phyloP scores from a whole-genome alignment of 257 asterid genomes.

The Petrea volubilis region DNA sequence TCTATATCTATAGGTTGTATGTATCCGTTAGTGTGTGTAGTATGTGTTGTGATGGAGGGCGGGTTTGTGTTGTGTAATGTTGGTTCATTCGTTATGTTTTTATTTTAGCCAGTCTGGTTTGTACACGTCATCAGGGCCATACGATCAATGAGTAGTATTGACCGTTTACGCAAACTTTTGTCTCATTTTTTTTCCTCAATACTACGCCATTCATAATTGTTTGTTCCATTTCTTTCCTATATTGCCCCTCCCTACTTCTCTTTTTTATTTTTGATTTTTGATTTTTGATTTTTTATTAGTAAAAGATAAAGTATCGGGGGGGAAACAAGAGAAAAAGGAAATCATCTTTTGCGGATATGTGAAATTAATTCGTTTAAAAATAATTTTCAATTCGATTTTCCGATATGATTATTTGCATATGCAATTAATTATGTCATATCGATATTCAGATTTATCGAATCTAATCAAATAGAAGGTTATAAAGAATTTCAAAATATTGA shows the following conservation, averaged over 20 bases:
- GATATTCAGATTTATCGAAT: too few species aligned
- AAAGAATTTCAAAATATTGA: too few species aligned
- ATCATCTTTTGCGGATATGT: too few species aligned
- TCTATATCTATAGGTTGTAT: conserved; percentile 29
- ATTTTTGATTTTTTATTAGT: too few species aligned
- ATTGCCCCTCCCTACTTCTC: conserved; percentile 22
- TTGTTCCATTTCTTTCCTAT: conserved; percentile 15
- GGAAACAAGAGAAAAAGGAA: too few species aligned
- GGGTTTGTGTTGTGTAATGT: not conserved
- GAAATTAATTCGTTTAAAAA: too few species aligned
- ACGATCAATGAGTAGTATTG: conserved; percentile 50
- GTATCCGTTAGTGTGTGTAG: not conserved
- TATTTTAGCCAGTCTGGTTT: conserved; percentile 32
- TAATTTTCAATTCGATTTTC: too few species aligned
- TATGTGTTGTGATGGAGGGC: conserved; percentile 26
- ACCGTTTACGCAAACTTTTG: conserved; percentile 65
- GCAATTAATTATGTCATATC: too few species aligned
- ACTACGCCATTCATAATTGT: not conserved
- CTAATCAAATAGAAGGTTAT: too few species aligned
- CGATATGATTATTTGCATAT: too few species aligned
- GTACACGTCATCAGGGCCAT: conserved; percentile 50
- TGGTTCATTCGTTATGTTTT: conserved; percentile 18
- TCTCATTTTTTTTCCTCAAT: not conserved
- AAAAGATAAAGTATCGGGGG: too few species aligned
- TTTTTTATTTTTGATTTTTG: not conserved